phyloP scores from a whole-genome alignment of 352 stramenopile species.

The Pythium biforme region DNA sequence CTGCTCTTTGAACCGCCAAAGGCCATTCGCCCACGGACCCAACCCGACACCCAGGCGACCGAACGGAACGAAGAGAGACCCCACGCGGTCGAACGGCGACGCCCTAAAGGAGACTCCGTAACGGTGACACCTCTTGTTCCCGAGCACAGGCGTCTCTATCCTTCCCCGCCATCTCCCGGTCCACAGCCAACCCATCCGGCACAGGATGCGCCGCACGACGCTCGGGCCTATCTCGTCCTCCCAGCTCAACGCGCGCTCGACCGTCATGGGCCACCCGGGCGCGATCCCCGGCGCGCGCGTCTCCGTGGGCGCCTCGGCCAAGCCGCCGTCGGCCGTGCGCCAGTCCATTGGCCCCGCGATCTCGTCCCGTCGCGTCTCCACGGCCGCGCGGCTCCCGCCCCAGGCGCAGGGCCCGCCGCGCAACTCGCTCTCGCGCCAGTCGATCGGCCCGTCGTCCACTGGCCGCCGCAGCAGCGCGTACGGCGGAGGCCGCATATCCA shows the following conservation, averaged over 20 bases:
- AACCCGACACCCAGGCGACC: not conserved
- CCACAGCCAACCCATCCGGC: too few relatives aligned
- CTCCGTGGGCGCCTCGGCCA: constrained; percentile 51
- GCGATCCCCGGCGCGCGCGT: constrained; percentile 38
- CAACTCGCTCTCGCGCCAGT: constrained; percentile 53
- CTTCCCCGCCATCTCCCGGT: not conserved
- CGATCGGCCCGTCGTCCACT: constrained; percentile 29
- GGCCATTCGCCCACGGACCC: not conserved
- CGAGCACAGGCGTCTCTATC: not conserved
- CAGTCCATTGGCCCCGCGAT: constrained; percentile 55
- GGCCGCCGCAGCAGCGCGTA: constrained; percentile 65
- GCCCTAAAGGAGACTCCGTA: too few relatives aligned
- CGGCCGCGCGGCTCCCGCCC: constrained; percentile 25
- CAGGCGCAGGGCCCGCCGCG: constrained; percentile 34
- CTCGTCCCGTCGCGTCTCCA: constrained; percentile 54
- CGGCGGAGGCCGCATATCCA: constrained; percentile 50
- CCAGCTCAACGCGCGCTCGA: constrained; percentile 71
- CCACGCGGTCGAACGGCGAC: too few relatives aligned
- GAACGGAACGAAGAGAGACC: too few relatives aligned
- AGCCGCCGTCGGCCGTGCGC: constrained; percentile 40
- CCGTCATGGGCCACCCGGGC: constrained; percentile 30
- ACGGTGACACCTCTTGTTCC: too few relatives aligned
- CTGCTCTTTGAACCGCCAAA: too few relatives aligned
- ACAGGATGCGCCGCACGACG: constrained; percentile 77
- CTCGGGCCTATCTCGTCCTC: constrained; percentile 82